Evolutionary conservation across 2,329 filamentous ascomycete species (phyloP).

Genomic region (Chaetomium olivaceum): DNA sequence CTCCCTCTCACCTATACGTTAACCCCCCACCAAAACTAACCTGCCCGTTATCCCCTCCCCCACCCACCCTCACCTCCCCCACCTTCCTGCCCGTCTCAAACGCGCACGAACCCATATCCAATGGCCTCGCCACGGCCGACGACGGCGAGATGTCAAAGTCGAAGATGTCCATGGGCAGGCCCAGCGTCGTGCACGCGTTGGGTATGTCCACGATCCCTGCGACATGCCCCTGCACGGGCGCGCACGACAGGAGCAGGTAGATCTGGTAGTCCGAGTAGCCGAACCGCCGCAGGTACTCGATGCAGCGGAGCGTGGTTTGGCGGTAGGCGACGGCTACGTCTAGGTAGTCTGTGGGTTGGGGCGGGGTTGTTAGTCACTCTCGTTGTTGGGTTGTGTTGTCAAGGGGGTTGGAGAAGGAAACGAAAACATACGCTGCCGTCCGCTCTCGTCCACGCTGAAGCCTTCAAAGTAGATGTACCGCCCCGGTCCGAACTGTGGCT

Average conservation of each 20-base stretch:
- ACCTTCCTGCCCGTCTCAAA: conserved; percentile 53
- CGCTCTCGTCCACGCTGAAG: conserved; percentile 83
- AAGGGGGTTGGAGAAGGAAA: background rate
- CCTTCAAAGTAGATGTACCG: conserved; percentile 85
- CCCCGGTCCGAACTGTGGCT: conserved; percentile 82
- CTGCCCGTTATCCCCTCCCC: conserved; percentile 39
- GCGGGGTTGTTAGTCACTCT: background rate
- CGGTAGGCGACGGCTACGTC: conserved; percentile 85
- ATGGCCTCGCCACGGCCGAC: conserved; percentile 49
- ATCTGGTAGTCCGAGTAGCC: conserved; percentile 75
- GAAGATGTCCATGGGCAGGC: conserved; percentile 90
- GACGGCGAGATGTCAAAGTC: conserved; percentile 82
- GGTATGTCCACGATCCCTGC: conserved; percentile 90
- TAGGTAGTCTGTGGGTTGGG: conserved; percentile 59
- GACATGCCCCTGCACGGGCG: conserved; percentile 83
- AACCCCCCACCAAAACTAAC: conserved; percentile 53
- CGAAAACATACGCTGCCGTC: conserved; percentile 64
- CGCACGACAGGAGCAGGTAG: conserved; percentile 82
- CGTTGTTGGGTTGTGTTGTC: background rate
- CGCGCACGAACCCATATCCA: conserved; percentile 72
- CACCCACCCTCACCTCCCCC: conserved; percentile 48
- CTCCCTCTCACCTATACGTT: conserved; percentile 44
- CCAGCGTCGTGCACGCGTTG: conserved; percentile 86
- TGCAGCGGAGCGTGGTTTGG: conserved; percentile 72
- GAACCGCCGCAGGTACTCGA: conserved; percentile 77